Evolutionary conservation across 2,329 filamentous ascomycete species (phyloP), one percentile per base, ranked within the genome.

Genomic region (Didymella sp.): DNA sequence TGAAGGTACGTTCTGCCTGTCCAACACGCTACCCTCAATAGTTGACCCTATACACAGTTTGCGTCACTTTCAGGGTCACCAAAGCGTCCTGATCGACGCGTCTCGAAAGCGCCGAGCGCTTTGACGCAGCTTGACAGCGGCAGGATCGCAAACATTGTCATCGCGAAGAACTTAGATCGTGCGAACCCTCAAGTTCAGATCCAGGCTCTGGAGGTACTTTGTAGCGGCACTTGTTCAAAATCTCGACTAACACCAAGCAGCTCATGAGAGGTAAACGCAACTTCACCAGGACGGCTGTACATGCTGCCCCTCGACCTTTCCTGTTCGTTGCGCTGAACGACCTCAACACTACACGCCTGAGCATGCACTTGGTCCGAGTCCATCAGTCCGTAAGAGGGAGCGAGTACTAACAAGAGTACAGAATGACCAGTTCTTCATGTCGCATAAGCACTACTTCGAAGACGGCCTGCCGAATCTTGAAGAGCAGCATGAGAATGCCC

Each of bases 391-490:
- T 21, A 77, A n/a, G n/a, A n/a, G 76, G 4, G 17, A 3, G 19
- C 17, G 3, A 31, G 13, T 25, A 4, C 37, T 57, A 35, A 57
- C 15, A 35, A 37, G 6, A 12, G 28, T 83, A 87, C 83, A 91
- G 75, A 96, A 92, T 67, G 92, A 98, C 57, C 86, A 90, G 62
- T 89, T 98, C 64, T 91, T 92, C 72, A 87, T 98, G 56, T 94
- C 91, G 0, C 93, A 98, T 74, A 91, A 88, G 78, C 92, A 98
- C 69, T 84, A 88, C 55, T 81, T 84, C 4, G 80, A 82, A 1
- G 87, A 94, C 71, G 91, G 89, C 0, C 89, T 92, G 60, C 82
- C 87, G 4, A 90, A 95, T 61, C 75, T 94, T 0, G 90, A 96
- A 58, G 88, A 91, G 31, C 41, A 67, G 8, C 61, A 65, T 48